These are phyloP conservation scores for Yamadazyma insecticola DNA, from an alignment of 805 yeast species.

Conservation along the genomic window DNA sequence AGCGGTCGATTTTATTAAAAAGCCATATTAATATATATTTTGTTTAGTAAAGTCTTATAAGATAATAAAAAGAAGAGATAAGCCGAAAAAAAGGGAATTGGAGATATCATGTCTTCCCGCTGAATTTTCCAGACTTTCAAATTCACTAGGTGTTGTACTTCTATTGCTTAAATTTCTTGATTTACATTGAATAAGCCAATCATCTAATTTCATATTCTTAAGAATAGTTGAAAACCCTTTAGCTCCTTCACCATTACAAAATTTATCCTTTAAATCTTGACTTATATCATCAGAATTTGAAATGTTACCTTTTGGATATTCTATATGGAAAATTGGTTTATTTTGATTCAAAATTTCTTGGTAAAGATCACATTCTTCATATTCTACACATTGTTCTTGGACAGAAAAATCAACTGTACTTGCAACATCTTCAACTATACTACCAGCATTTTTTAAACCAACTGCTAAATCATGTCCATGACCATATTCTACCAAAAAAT, in stretches of 20 bases:
- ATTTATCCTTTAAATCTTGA: slow-evolving; percentile 1
- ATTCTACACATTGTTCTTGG: slow-evolving; percentile 23
- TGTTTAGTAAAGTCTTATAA: too few species aligned
- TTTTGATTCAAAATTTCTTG: slow-evolving; percentile 9
- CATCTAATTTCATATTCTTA: slow-evolving; percentile 19
- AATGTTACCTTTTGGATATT: slow-evolving; percentile 19
- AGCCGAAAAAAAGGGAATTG: too few species aligned
- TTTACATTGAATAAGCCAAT: slow-evolving; percentile 12
- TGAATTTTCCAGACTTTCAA: too few species aligned
- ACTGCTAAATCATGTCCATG: slow-evolving; percentile 16
- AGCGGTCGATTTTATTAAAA: too few species aligned
- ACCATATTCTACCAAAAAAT: slow-evolving; percentile 15
- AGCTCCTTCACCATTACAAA: slow-evolving; percentile 8
- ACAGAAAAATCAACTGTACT: slow-evolving; percentile 18
- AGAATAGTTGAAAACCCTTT: slow-evolving; percentile 15
- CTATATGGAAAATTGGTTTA: slow-evolving; percentile 22
- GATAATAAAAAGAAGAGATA: too few species aligned
- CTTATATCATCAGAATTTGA: slow-evolving; percentile 4
- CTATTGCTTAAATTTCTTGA: not conserved
- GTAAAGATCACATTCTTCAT: slow-evolving; percentile 17
- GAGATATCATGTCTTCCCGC: too few species aligned
- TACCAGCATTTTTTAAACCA: slow-evolving; percentile 21
- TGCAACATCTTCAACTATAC: slow-evolving; percentile 14
- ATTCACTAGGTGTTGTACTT: too few species aligned
- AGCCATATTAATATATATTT: too few species aligned